Conservation (phyloP, 2,329 filamentous ascomycete species). For the Aspergillus sergii region DNA sequence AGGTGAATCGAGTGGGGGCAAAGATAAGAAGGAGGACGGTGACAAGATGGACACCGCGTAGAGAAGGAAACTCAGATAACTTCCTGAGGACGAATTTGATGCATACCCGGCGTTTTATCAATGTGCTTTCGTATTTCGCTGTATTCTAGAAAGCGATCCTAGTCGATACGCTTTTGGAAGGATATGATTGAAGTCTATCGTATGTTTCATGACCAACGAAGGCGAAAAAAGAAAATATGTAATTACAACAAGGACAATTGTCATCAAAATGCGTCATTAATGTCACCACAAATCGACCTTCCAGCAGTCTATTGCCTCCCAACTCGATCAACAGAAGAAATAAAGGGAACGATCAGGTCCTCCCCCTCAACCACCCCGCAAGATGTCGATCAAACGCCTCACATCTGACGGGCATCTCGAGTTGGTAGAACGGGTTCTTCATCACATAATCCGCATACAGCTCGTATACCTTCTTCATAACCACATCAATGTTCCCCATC, state of each 20-base stretch:
- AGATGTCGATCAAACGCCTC: slow-evolving; percentile 92
- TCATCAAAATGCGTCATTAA: slow-evolving; percentile 15
- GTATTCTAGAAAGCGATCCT: slow-evolving; percentile 22
- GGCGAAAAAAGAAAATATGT: not conserved
- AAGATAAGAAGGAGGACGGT: slow-evolving; percentile 57
- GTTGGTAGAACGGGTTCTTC: slow-evolving; percentile 98
- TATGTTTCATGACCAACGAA: slow-evolving; percentile 10
- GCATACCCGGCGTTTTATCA: slow-evolving; percentile 41
- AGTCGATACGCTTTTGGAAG: slow-evolving; percentile 16
- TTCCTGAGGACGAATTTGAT: slow-evolving; percentile 33
- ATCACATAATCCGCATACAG: slow-evolving; percentile 96
- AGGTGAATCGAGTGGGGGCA: slow-evolving; percentile 63
- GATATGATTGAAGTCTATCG: slow-evolving; percentile 13
- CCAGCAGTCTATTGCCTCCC: slow-evolving; percentile 20
- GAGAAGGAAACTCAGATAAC: slow-evolving; percentile 26
- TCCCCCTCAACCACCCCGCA: slow-evolving; percentile 72
- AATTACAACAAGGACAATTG: slow-evolving; percentile 7
- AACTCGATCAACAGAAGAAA: not conserved
- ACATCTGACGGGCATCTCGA: slow-evolving; percentile 96
- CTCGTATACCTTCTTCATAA: slow-evolving; percentile 86
- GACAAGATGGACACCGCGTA: slow-evolving; percentile 94
- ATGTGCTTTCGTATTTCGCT: slow-evolving; percentile 17
- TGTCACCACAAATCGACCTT: slow-evolving; percentile 10
- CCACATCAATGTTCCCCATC: slow-evolving; percentile 80
- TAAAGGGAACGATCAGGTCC: slow-evolving; percentile 31